Evolutionary conservation across 2,329 filamentous ascomycete genomes (phyloP).

Genomic region (Stagonosporopsis vannaccii): DNA sequence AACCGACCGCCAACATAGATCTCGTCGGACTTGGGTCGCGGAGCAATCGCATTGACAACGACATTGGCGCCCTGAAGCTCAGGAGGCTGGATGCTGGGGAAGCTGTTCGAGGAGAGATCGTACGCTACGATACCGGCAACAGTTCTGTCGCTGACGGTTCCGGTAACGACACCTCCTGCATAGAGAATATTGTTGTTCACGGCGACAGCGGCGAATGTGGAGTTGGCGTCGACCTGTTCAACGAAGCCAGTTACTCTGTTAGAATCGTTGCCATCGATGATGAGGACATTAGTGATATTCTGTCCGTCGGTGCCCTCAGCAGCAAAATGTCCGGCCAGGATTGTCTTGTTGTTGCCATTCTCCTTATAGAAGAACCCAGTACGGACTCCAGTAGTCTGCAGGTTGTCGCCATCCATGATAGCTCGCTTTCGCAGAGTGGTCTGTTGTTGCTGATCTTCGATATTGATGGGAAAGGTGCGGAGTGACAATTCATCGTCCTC

Average conservation of each 20-base stretch:
- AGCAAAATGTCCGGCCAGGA: slow-evolving; percentile 87
- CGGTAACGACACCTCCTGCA: slow-evolving; percentile 81
- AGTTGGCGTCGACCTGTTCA: slow-evolving; percentile 70
- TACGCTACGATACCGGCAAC: slow-evolving; percentile 82
- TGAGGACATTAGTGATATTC: slow-evolving; percentile 77
- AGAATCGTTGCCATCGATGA: slow-evolving; percentile 78
- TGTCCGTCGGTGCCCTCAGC: slow-evolving; percentile 73
- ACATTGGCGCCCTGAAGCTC: slow-evolving; percentile 73
- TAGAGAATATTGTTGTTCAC: slow-evolving; percentile 65
- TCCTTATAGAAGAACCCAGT: slow-evolving; percentile 79
- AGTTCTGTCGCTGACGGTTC: slow-evolving; percentile 67
- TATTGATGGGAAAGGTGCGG: slow-evolving; percentile 54
- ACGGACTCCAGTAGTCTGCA: slow-evolving; percentile 70
- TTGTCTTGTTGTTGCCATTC: slow-evolving; percentile 77
- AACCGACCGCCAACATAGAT: slow-evolving; percentile 90
- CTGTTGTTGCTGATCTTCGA: slow-evolving; percentile 39
- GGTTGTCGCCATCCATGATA: slow-evolving; percentile 52
- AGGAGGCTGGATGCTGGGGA: slow-evolving; percentile 73
- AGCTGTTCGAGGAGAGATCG: slow-evolving; percentile 71
- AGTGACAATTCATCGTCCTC: slow-evolving; percentile 41
- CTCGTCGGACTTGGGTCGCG: slow-evolving; percentile 72
- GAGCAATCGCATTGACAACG: slow-evolving; percentile 77
- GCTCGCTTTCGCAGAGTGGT: slow-evolving; percentile 51
- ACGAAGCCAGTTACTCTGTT: slow-evolving; percentile 74
- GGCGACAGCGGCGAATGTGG: slow-evolving; percentile 75